Conservation (phyloP, 495 filamentous ascomycete species). For the Emericellopsis terricola region DNA sequence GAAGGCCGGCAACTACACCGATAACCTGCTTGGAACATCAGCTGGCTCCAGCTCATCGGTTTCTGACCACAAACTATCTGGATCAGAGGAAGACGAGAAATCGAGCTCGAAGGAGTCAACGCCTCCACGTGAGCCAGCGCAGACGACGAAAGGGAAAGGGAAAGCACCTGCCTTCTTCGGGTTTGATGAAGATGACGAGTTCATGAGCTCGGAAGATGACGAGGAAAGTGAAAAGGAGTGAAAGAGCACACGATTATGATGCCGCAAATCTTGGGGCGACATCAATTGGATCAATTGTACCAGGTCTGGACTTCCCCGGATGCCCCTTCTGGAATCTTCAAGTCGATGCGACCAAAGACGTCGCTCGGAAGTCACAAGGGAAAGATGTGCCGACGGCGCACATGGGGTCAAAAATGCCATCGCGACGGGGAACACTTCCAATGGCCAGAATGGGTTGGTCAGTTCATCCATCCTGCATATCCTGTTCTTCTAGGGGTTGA, state of each 20-base stretch:
- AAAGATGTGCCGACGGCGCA: too few species aligned
- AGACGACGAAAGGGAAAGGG: slow-evolving; percentile 21
- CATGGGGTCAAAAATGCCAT: too few species aligned
- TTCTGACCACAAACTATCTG: slow-evolving; percentile 14
- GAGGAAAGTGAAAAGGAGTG: slow-evolving; percentile 17
- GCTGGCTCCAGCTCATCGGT: slow-evolving; percentile 24
- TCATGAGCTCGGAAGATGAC: slow-evolving; percentile 63
- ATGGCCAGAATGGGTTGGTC: too few species aligned
- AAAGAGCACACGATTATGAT: too few species aligned
- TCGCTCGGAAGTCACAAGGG: too few species aligned
- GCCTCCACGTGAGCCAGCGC: slow-evolving; percentile 13
- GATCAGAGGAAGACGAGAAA: slow-evolving; percentile 17
- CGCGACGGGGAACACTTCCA: too few species aligned
- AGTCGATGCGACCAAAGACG: too few species aligned
- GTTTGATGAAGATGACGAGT: slow-evolving; percentile 85
- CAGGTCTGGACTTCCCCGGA: not conserved
- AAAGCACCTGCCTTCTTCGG: slow-evolving; percentile 47
- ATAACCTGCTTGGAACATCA: slow-evolving; percentile 27
- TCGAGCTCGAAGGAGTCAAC: slow-evolving; percentile 18
- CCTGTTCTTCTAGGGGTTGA: too few species aligned
- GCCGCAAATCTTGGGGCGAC: not conserved
- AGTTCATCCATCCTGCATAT: too few species aligned
- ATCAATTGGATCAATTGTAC: not conserved
- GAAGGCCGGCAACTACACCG: slow-evolving; percentile 41
- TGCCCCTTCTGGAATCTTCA: too few species aligned